Base-by-base conservation (phyloP, 2,329 filamentous ascomycete genomes). In the Harringtonia aguacate region DNA sequence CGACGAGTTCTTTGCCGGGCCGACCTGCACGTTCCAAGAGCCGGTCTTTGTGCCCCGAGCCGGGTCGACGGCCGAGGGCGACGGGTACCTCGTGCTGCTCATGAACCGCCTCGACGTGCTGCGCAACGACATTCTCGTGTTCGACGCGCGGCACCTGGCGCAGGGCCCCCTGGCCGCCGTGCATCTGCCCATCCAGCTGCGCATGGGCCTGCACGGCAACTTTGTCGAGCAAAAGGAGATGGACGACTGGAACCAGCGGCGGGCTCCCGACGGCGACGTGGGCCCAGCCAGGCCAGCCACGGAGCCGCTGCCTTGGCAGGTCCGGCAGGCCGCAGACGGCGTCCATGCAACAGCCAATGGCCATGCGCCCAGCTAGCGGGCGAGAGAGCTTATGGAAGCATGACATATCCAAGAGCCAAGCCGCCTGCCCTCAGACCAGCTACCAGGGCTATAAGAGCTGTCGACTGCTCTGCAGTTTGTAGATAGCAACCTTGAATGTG, bases 41-140 rank as follows among this genome's bases (percentile, higher is more conserved):
- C 72, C 72, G 0, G 65, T 69, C 0, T 76, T 76, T 45, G 66
- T 75, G 13, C 71, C 72, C 0, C 58, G 60, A 28, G 54, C 55
- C 0, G 58, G 61, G 2, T 59, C 58, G 18, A 62, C 58, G 1
- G 56, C 45, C 2, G 70, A 75, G 50, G 71, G 69, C 1, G 69
- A 75, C 42, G 72, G 72, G 1, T 74, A 71, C 49, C 60, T 64
- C 50, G 63, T 72, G 29, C 67, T 67, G 18, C 58, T 69, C 41
- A 55, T 68, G 34, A 69, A 70, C 48, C 61, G 65, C 43, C 60
- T 71, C 4, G 69, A 71, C 49, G 58, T 63, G 39, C 52, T 67
- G 28, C 56, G 65, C 39, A 68, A 68, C 48, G 65, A 68, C 42
- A 59, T 67, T 8, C 57, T 64, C n/a, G 62, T 67, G 38, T 66